phyloP scores from a whole-genome alignment of 805 yeast genomes.

The Metschnikowia chrysomelidarum region DNA sequence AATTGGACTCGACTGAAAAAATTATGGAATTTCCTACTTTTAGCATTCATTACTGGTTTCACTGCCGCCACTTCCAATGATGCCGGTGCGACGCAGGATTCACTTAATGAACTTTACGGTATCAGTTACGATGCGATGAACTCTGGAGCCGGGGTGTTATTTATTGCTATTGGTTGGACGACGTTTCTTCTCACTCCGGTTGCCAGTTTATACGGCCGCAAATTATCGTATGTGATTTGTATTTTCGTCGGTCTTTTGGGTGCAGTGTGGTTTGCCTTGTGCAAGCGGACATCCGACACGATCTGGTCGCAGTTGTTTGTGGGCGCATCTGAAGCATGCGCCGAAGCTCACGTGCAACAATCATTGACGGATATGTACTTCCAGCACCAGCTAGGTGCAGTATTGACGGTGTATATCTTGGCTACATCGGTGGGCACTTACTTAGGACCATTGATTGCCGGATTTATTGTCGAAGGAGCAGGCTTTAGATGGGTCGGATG shows the following conservation, averaged over 20 bases:
- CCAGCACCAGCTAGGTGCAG: slow-evolving; percentile 73
- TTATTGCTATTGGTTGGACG: slow-evolving; percentile 65
- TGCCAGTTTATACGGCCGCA: slow-evolving; percentile 66
- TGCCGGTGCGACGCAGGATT: slow-evolving; percentile 70
- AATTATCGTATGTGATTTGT: slow-evolving; percentile 61
- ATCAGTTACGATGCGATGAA: slow-evolving; percentile 69
- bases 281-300: slow-evolving; percentile 55
- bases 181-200: slow-evolving; percentile 66
- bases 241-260: slow-evolving; percentile 60
- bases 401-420: slow-evolving; percentile 69
- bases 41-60: slow-evolving; percentile 59
- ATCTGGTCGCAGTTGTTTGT: slow-evolving; percentile 78
- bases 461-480: slow-evolving; percentile 58
- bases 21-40: slow-evolving; percentile 35
- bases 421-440: slow-evolving; percentile 77
- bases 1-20: slow-evolving; percentile 42
- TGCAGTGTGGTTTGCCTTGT: slow-evolving; percentile 66
- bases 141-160: slow-evolving; percentile 78
- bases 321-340: slow-evolving; percentile 78
- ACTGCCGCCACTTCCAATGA: slow-evolving; percentile 74
- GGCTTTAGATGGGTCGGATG: slow-evolving; percentile 84
- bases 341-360: slow-evolving; percentile 69
- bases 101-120: slow-evolving; percentile 58
- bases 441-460: slow-evolving; percentile 76
- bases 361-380: slow-evolving; percentile 71